phyloP scores from a whole-genome alignment of 1,139 yeast genomes.

The Hyphopichia wangnamkhiaoensis region DNA sequence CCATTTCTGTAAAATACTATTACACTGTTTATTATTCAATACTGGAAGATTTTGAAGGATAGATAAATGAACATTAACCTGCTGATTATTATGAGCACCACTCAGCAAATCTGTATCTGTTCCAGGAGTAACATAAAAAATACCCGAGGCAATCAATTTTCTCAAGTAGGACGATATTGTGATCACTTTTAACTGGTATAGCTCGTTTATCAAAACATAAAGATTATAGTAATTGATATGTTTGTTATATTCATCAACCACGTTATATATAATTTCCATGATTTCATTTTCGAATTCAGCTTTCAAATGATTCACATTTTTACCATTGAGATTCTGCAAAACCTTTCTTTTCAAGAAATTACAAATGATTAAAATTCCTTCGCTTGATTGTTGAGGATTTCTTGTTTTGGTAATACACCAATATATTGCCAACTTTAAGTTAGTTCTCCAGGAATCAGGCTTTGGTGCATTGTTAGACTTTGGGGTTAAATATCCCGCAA shows the following conservation, averaged over 20 bases:
- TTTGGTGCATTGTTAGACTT: constrained; percentile 10
- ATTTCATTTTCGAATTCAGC: constrained; percentile 50
- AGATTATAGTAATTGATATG: constrained; percentile 32
- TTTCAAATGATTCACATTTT: constrained; percentile 27
- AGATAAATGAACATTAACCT: constrained; percentile 45
- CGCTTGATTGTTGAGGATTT: constrained; percentile 27
- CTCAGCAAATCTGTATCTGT: constrained; percentile 11
- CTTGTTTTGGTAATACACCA: constrained; percentile 54
- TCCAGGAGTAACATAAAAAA: constrained; percentile 53
- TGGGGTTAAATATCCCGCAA: constrained; percentile 34
- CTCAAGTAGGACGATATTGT: constrained; percentile 71
- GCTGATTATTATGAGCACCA: constrained; percentile 18
- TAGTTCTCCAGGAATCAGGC: constrained; percentile 35
- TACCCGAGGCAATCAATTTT: constrained; percentile 79
- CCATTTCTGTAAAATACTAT: constrained; percentile 48
- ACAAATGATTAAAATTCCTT: constrained; percentile 37
- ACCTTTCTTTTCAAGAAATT: constrained; percentile 40
- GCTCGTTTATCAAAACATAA: constrained; percentile 55
- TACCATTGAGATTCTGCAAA: constrained; percentile 22
- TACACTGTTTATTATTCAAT: constrained; percentile 51
- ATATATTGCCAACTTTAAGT: constrained; percentile 38
- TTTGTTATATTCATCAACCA: constrained; percentile 34
- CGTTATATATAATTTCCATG: constrained; percentile 50
- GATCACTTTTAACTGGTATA: constrained; percentile 52
- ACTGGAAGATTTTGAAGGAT: constrained; percentile 58